Evolutionary conservation across 768 basidiomycete genomes (phyloP), one percentile per base, ranked within the genome.

Genomic region (Auricularia auricula-judae): DNA sequence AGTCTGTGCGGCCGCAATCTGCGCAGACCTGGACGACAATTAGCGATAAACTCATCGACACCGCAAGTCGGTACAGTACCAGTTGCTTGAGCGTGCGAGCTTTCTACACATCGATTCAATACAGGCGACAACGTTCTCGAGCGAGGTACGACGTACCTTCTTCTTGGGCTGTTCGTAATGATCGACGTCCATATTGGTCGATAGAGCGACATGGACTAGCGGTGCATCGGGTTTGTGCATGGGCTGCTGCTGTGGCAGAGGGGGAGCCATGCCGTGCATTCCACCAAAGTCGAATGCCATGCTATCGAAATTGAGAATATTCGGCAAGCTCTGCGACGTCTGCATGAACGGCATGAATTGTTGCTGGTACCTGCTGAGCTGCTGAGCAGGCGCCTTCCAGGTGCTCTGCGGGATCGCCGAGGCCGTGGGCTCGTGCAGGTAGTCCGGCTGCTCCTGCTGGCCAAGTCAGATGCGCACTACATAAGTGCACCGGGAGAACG

Each of bases 1-100:
- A 95, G 74, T 94, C 92, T 1, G 95, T 98, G 65, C 93, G 82
- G 18, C 97, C 97, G 70, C 96, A 99, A 14, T 88, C 93, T 36
- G 91, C 81, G 71, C 94, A 98, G 11, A 95, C 91, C 34, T 21
- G 63, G 35, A 54, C 62, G 29, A 2, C 61, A 44, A 34, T 56
- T 54, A 62, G 29, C 39, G 36, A 42, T 60, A n/a, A 53, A 35
- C 34, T 44, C 21, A 33, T 14, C 43, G 12, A 43, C 23, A 44
- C 14, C 39, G 36, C 29, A 29, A 29, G 29, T 35, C 33, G 53
- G 23, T 63, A 42, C 29, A 35, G 21, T 39, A 63, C 42, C 36
- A 35, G 53, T 11, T 62, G 64, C 35, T 34, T 23, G 21, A 14
- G 23, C 29, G 61, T 35, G 61, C 44, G 61, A n/a, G 7, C 8